phyloP scores from a whole-genome alignment of 164 flowering plant genomes.

The Paratinospora sagittata region DNA sequence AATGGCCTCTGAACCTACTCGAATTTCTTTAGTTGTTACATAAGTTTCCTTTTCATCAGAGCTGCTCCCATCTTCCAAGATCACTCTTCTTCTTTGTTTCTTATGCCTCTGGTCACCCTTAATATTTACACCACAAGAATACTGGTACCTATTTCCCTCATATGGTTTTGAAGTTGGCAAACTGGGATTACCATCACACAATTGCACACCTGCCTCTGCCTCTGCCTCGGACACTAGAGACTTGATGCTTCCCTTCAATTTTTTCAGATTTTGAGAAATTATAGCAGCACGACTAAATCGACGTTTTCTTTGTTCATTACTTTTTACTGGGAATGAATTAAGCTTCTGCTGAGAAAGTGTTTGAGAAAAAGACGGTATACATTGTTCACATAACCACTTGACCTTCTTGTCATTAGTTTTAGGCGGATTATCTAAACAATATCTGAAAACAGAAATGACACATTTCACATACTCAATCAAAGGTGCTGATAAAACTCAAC shows the following conservation, averaged over 20 bases:
- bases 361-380: slow-evolving; percentile 20
- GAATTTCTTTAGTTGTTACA: no score
- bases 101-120: no score
- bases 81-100: neutral
- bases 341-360: slow-evolving; percentile 5
- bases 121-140: neutral
- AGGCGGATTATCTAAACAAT: slow-evolving; percentile 35
- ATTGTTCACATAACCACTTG: slow-evolving; percentile 43
- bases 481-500: no score
- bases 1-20: neutral
- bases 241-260: neutral
- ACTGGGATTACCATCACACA: neutral
- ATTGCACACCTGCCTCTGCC: slow-evolving; percentile 8
- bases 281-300: neutral
- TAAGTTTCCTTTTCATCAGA: neutral
- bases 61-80: neutral
- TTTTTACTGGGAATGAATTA: slow-evolving; percentile 4
- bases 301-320: slow-evolving; percentile 2
- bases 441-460: slow-evolving; percentile 26
- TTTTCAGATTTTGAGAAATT: neutral
- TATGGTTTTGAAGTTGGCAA: neutral
- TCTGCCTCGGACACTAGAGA: slow-evolving; percentile 4
- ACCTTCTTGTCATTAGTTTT: slow-evolving; percentile 22
- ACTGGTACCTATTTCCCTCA: neutral
- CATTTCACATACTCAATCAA: no score